These are phyloP conservation scores for Globisporangium barbulae DNA, from an alignment of 352 stramenopile species.

Conservation along the genomic window DNA sequence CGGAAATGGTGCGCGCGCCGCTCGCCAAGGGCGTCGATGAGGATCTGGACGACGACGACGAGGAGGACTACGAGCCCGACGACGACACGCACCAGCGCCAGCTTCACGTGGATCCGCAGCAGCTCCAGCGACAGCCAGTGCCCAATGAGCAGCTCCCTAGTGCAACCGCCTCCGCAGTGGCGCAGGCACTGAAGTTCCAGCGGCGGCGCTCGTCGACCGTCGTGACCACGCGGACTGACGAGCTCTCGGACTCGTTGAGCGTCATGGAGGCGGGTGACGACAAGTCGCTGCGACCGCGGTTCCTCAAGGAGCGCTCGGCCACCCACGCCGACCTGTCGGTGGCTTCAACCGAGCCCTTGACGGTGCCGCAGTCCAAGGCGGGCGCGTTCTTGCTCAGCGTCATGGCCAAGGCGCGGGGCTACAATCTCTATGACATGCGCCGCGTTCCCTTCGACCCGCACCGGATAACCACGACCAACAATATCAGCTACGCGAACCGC, in stretches of 20 bases:
- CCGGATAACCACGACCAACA: conserved; percentile 20
- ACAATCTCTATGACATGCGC: conserved; percentile 21
- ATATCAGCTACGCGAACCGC: conserved; percentile 25
- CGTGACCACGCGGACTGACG: neutral
- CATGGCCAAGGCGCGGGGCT: conserved; percentile 32
- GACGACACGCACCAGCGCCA: neutral
- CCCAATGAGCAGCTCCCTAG: neutral
- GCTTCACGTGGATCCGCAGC: neutral
- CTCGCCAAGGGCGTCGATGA: conserved; percentile 26
- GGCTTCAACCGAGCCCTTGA: conserved; percentile 2
- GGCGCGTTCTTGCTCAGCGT: conserved; percentile 53
- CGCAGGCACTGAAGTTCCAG: conserved; percentile 4
- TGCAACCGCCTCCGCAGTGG: neutral
- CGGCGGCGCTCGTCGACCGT: conserved; percentile 11
- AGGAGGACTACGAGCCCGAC: conserved; percentile 10
- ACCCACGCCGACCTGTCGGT: conserved; percentile 36
- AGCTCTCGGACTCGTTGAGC: conserved; percentile 12
- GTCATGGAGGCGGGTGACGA: conserved; percentile 26
- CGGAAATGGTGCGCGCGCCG: conserved; percentile 1
- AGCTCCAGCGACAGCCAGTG: neutral
- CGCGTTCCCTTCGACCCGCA: conserved; percentile 20
- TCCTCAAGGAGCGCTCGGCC: conserved; percentile 50
- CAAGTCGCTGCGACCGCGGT: conserved; percentile 37
- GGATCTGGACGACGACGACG: conserved; percentile 21
- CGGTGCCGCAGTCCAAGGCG: conserved; percentile 47